Evolutionary conservation across 2,329 filamentous ascomycete species (phyloP), one percentile per base, ranked within the genome.

Genomic region (Claviceps fusiformis): DNA sequence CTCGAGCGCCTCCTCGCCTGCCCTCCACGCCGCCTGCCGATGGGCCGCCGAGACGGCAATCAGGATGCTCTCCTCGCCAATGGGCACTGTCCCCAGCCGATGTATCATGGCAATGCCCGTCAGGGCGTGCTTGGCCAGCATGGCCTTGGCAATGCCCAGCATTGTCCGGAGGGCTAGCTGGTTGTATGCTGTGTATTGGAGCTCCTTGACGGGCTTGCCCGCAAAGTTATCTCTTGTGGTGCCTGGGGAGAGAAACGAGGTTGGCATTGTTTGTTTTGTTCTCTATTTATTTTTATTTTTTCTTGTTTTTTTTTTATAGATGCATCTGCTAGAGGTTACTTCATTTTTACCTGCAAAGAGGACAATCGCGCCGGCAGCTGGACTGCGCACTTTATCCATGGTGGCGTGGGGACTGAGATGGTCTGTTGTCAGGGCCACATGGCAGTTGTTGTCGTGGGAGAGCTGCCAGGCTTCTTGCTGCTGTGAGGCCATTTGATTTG

Each of bases 51-150:
- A 90, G 4, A 96, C 87, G 1, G 89, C 87, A 62, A 97, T 90
- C 55, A 95, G 73, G 58, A 98, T 92, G 66, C 89, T 95, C 72
- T 96, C 91, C 70, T 96, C 89, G n/a, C 84, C 86, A 55, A 97
- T 85, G 3, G 89, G 88, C 17, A 96, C 92, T 24, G 81, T 77
- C 0, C 93, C 93, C 3, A 97, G 76, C 4, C 92, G 81, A 71
- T 97, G 93, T 15, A 87, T 76, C 68, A 97, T 87, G 52, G 86
- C 83, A 56, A 97, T 82, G 8, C 82, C 86, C 43, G 80, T 79
- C 19, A 95, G 78, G 0, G 68, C 71, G 67, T 95, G 83, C 60
- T 81, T 82, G 11, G 70, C 64, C 17, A 71, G 69, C 3, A 91
- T 70, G 4, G 74, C 68, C 6, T 73, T 70, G 45, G 82, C 81